Evolutionary conservation across 129 eudicot genomes (phyloP), one percentile per base, ranked within the genome.

Genomic region (Tanacetum coccineum): DNA sequence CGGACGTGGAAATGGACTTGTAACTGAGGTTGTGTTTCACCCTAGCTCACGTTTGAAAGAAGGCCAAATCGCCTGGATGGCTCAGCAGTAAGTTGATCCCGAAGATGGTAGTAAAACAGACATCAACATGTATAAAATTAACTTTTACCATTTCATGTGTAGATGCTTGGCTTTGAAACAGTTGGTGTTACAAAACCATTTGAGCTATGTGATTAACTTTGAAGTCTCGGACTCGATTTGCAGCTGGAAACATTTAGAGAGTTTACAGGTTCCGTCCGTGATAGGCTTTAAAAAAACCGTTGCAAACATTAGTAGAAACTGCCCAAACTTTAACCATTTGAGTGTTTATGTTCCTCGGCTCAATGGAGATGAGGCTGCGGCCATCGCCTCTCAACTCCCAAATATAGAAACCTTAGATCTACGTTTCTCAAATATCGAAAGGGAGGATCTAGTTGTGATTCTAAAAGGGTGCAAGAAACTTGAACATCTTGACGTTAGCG

Each of bases 201-300:
- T 67, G 49, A 67, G 71, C 61, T 67, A 67, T 32, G 71, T 67
- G 61, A 67, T 67, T 17, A 67, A 67, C 61, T 67, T 67, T 50
- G 71, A 67, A 67, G 71, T 67, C 36, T 28, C 60, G n/a, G 10
- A 28, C 59, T 71, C 56, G 2, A 18, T 62, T 21, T 51, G 70
- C 40, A 46, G 7, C 0, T 72, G 53, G 62, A 72, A 51, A 36
- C 8, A 50, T 19, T 60, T 64, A 15, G 70, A 72, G 60, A 63
- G 50, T 54, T 46, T 70, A 46, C 56, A 58, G 13, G 25, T 46
- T 59, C 9, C 47, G 30, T 57, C 67, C 26, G 17, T 67, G 22
- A 51, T 67, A 3, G 65, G 66, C 11, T 28, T 63, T 30, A 42
- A 39, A 5, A 58, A 64, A n/a, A 54, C 68, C 62, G 2, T 73